phyloP scores from a whole-genome alignment of 805 yeast species.

The Metschnikowia picachoensis region DNA sequence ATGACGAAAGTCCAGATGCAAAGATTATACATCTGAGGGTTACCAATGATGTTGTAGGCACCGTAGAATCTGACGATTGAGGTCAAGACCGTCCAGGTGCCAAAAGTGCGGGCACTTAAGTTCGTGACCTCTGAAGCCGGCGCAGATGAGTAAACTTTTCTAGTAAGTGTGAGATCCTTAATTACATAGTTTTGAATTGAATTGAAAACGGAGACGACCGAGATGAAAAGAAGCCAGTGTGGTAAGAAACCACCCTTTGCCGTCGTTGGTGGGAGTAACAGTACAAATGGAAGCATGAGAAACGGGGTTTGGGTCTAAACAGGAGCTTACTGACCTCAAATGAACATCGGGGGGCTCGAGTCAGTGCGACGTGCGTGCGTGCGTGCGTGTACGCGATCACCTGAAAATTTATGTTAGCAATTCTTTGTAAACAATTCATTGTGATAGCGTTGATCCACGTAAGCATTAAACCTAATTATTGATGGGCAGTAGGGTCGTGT shows the following conservation, averaged over 20 bases:
- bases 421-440: neutral
- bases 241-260: constrained; percentile 53
- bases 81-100: constrained; percentile 94
- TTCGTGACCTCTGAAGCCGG: constrained; percentile 34
- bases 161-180: constrained; percentile 64
- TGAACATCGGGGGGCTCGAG: no score
- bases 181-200: constrained; percentile 81
- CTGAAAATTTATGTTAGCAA: neutral
- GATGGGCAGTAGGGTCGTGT: constrained; percentile 68
- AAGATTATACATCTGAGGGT: constrained; percentile 70
- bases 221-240: constrained; percentile 46
- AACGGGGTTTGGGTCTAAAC: neutral
- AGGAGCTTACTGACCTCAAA: neutral
- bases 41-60: constrained; percentile 63
- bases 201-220: constrained; percentile 89
- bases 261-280: constrained; percentile 18
- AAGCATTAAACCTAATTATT: neutral
- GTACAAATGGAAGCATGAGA: constrained; percentile 18
- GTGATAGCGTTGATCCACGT: neutral
- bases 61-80: constrained; percentile 83
- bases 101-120: constrained; percentile 93
- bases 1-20: constrained; percentile 76
- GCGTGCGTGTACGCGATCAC: neutral
- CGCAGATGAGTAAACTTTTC: constrained; percentile 64
- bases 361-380: no score